Base-by-base conservation (phyloP, 2,329 filamentous ascomycete genomes). In the Aspergillus neoniger region DNA sequence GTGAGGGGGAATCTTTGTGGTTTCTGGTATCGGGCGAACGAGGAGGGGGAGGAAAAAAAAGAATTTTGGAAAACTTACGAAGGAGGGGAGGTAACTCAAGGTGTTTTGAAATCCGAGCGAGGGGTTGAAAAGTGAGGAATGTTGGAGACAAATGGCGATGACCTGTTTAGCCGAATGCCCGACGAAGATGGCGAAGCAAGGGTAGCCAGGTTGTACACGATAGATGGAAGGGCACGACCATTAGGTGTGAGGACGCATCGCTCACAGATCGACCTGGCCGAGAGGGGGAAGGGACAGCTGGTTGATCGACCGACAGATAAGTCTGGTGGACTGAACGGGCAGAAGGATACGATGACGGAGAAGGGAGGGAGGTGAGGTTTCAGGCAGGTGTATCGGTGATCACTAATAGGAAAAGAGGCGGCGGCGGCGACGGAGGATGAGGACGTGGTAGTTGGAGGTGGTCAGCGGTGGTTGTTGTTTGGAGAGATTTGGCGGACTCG, bases 131-230 rank as follows among this genome's bases (percentile, higher is more conserved):
- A 55, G 58, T 56, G 43, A 57, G 57, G 56, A 63, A 63, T 63
- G 63, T 64, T 59, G 58, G 57, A 62, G 59, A 56, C 61, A 50
- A 47, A 55, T 59, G 63, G 57, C 50, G 61, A 63, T 59, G 63
- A 57, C 56, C 21, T 60, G 57, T 65, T 64, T 62, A 63, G 58
- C 63, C 60, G 58, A 64, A 58, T 63, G 63, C 64, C 63, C 61
- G 55, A 66, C 62, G 58, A 57, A 36, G 65, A 67, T 60, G 58
- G 62, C 58, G 65, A 68, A 65, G 65, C 66, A 68, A 68, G 66
- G 66, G 63, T 64, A 65, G 60, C 41, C 54, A 63, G 59, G 63
- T 61, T 61, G 64, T 66, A 63, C 57, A 63, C 55, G 61, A 55
- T 60, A 58, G 56, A 60, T 59, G 60, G 59, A 55, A 60, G 59